Evolutionary conservation across 1,284 basidiomycete genomes (phyloP), one percentile per base, ranked within the genome.

Genomic region (Leccinum fuscescens): DNA sequence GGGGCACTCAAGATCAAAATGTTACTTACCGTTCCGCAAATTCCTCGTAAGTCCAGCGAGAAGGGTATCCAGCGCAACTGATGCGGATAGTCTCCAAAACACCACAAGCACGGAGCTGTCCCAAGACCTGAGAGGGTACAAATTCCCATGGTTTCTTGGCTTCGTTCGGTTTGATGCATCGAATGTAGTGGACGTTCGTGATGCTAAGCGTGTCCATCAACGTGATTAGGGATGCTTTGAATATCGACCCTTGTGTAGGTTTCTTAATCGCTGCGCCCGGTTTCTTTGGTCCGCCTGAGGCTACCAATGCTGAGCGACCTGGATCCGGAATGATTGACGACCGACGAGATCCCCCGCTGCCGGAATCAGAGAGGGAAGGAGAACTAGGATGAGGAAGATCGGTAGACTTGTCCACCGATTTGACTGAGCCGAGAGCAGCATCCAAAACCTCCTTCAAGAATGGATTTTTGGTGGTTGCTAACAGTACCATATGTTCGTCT

Each of bases 91-190:
- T 99, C 76, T 99, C 97, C 55, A 99, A 82, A 53, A 99, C 97
- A 89, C 97, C 97, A 77, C 97, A 99, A 60, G 97, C 97, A 52
- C 97, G 86, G 42, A 99, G 80, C 74, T 99, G 97, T 35, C 94
- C 90, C 44, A 99, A 78, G 15, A 99, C 96, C 74, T 98, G 96
- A 67, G 96, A 94, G 27, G 96, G 93, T 59, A 93, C 89, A 69
- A 98, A 96, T 72, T 95, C 93, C 97, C 97, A 99, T 20, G 97
- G 95, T 62, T 84, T 86, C 79, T 99, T 99, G 64, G 86, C 84
- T 72, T 99, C 97, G 74, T 99, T 99, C 2, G 97, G 97, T 76
- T 99, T 99, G 82, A 99, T 99, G 77, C 97, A 99, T 57, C 97
- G 89, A 69, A 99, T 99, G 74, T 99, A 99, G 75, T 99, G 97